These are phyloP conservation scores for Tetraselmis striata DNA, from an alignment of 139 green algal species.

Conservation along the genomic window DNA sequence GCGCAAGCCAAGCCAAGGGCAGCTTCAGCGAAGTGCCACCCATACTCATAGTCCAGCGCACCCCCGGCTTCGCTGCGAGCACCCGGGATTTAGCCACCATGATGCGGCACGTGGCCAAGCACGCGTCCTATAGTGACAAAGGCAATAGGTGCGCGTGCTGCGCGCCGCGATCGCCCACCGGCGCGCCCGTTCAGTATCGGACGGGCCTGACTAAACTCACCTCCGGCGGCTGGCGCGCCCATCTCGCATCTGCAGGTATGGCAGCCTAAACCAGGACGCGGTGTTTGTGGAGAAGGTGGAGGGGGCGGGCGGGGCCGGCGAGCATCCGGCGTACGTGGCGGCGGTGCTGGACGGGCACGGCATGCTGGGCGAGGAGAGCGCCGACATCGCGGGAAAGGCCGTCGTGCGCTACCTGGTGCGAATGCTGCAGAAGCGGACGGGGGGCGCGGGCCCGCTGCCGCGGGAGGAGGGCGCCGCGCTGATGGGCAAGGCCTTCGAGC, in stretches of 20 bases:
- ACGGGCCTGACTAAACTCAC: background rate
- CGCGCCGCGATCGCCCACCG: no score
- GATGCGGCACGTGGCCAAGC: background rate
- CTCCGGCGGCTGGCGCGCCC: background rate
- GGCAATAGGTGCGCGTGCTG: background rate
- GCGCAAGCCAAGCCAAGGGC: no score
- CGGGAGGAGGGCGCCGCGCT: background rate
- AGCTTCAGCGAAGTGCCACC: no score
- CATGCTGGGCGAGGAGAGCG: conserved; percentile 38
- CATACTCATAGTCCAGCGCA: no score
- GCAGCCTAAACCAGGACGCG: conserved; percentile 42
- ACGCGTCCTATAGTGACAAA: background rate
- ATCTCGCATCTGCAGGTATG: conserved; percentile 22
- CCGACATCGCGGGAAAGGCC: conserved; percentile 14
- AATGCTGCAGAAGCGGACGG: background rate
- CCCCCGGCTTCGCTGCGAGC: no score
- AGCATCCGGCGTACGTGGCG: conserved; percentile 1
- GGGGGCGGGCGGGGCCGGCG: background rate
- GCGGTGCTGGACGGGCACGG: conserved; percentile 37
- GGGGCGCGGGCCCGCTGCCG: background rate
- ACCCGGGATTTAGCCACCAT: no score
- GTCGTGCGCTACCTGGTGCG: conserved; percentile 22
- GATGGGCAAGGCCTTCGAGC: conserved; percentile 21
- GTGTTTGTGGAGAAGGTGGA: conserved; percentile 7
- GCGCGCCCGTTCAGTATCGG: background rate